Evolutionary conservation across 2,329 filamentous ascomycete genomes (phyloP).

Genomic region (Diaporthe citri): DNA sequence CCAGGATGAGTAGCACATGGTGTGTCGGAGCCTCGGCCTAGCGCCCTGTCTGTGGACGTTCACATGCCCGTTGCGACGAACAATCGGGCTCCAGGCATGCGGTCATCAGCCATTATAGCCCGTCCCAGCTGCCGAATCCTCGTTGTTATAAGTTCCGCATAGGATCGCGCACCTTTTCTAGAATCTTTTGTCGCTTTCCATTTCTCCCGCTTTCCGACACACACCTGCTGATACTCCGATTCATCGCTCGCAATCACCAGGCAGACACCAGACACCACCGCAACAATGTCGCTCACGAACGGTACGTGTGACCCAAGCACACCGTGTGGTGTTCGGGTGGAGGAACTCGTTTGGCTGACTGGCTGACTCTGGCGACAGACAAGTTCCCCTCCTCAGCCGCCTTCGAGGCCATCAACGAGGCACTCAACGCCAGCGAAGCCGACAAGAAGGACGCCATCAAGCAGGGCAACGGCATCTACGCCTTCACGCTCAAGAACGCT

Average conservation of each 20-base stretch:
- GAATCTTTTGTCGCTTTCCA: background rate
- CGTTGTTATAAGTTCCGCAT: conserved; percentile 4
- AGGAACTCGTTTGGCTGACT: background rate
- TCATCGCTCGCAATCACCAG: background rate
- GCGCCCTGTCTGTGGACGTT: conserved; percentile 33
- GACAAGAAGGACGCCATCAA: conserved; percentile 89
- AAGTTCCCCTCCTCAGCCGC: conserved; percentile 91
- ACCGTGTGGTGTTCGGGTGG: background rate
- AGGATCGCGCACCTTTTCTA: background rate
- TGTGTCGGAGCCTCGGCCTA: conserved; percentile 37
- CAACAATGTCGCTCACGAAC: conserved; percentile 79
- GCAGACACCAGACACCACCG: conserved; percentile 27
- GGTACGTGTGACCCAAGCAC: conserved; percentile 59
- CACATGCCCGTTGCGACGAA: conserved; percentile 34
- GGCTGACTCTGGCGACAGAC: conserved; percentile 58
- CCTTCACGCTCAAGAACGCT: conserved; percentile 92
- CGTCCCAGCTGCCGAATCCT: conserved; percentile 4
- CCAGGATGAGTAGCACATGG: conserved; percentile 34
- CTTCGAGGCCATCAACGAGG: conserved; percentile 87
- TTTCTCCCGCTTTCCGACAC: background rate
- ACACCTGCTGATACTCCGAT: background rate
- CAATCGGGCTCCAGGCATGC: conserved; percentile 10
- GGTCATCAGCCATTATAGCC: conserved; percentile 25
- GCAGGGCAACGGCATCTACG: conserved; percentile 87
- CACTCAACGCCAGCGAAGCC: conserved; percentile 75